phyloP scores from a whole-genome alignment of 768 basidiomycete species.

The Boletus sensibilis region DNA sequence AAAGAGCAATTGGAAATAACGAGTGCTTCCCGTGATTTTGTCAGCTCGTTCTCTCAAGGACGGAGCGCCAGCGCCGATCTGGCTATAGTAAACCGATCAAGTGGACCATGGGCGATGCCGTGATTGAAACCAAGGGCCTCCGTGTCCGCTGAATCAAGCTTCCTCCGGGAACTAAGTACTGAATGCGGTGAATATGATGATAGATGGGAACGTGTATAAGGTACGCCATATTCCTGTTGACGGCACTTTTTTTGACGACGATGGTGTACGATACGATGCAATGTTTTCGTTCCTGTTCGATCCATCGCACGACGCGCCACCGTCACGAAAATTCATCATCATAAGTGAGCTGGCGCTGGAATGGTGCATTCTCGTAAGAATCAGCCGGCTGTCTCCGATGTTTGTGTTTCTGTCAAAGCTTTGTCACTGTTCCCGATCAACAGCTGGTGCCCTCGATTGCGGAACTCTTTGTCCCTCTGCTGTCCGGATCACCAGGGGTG shows the following conservation, averaged over 20 bases:
- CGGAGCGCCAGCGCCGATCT: conserved; percentile 27
- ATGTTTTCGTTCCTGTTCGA: conserved; percentile 8
- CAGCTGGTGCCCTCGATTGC: neutral
- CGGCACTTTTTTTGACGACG: conserved; percentile 4
- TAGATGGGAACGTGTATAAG: conserved; percentile 5
- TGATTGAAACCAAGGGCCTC: conserved; percentile 3
- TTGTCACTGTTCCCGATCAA: neutral
- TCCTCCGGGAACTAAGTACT: conserved; percentile 12
- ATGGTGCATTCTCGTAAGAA: conserved; percentile 13
- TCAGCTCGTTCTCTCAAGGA: conserved; percentile 2
- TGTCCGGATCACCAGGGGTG: conserved; percentile 22
- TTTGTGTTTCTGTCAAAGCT: conserved; percentile 5
- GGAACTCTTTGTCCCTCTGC: conserved; percentile 1
- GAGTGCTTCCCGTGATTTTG: conserved; percentile 17
- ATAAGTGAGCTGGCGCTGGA: neutral
- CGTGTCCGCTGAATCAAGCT: conserved; percentile 6
- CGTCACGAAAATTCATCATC: conserved; percentile 4
- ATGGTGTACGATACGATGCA: neutral
- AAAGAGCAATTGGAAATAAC: conserved; percentile 22
- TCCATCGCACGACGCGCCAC: conserved; percentile 21
- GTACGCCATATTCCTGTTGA: conserved; percentile 14
- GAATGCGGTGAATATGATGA: neutral
- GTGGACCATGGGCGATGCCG: conserved; percentile 20
- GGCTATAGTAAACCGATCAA: conserved; percentile 15
- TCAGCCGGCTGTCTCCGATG: conserved; percentile 13